phyloP scores from a whole-genome alignment of 2,329 filamentous ascomycete genomes.

The Berkeleyomyces basicola region DNA sequence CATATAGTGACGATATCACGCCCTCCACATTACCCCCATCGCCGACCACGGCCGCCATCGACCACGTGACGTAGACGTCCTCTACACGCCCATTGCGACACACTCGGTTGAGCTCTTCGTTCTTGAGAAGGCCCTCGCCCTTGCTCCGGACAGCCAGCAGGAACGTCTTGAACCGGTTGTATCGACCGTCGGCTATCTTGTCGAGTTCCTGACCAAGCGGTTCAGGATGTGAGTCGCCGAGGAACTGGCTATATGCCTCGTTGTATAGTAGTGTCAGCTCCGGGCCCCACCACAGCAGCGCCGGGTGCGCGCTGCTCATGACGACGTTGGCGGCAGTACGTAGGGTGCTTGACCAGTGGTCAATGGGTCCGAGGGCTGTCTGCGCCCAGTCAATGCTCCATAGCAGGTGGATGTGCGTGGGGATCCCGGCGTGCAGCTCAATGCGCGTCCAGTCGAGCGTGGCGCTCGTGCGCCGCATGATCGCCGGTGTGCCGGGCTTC shows the following conservation, averaged over 20 bases:
- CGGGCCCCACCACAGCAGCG: slow-evolving; percentile 64
- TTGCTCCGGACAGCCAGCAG: slow-evolving; percentile 50
- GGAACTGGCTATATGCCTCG: slow-evolving; percentile 52
- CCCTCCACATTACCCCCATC: slow-evolving; percentile 58
- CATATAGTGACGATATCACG: slow-evolving; percentile 65
- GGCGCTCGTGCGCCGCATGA: slow-evolving; percentile 23
- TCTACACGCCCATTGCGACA: slow-evolving; percentile 53
- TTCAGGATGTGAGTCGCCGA: slow-evolving; percentile 58
- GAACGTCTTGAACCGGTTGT: slow-evolving; percentile 50
- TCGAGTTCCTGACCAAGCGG: slow-evolving; percentile 59
- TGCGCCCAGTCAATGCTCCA: slow-evolving; percentile 55
- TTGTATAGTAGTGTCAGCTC: slow-evolving; percentile 56
- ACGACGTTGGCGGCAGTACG: slow-evolving; percentile 67
- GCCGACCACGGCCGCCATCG: slow-evolving; percentile 61
- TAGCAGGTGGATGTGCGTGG: slow-evolving; percentile 56
- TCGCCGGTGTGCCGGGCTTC: slow-evolving; percentile 20
- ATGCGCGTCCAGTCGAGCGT: slow-evolving; percentile 74
- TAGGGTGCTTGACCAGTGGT: slow-evolving; percentile 53
- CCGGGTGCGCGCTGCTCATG: slow-evolving; percentile 61
- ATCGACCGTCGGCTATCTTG: slow-evolving; percentile 58
- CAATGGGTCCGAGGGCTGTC: slow-evolving; percentile 60
- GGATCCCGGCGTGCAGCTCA: slow-evolving; percentile 43
- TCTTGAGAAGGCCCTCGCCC: slow-evolving; percentile 69
- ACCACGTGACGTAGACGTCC: slow-evolving; percentile 73
- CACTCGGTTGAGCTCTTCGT: slow-evolving; percentile 64